Conservation (phyloP, 106 monocot genomes). For the Cymbidium sinense region DNA sequence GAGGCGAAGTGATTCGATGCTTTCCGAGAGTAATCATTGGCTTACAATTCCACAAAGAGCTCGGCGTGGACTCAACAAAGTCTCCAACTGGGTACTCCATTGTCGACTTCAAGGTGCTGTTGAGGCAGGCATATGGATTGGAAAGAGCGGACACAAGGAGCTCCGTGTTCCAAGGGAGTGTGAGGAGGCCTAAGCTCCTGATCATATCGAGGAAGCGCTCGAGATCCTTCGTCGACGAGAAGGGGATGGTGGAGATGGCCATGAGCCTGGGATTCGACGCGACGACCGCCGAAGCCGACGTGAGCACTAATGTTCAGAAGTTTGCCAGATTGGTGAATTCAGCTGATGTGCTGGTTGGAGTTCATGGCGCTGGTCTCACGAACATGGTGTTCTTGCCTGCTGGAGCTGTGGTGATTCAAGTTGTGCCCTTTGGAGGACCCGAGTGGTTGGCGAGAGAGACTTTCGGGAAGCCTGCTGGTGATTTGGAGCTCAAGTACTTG, state of each 20-base stretch:
- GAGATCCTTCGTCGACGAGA: slow-evolving; percentile 37
- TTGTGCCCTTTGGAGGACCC: slow-evolving; percentile 51
- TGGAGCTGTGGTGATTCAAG: slow-evolving; percentile 56
- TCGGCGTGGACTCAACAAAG: slow-evolving; percentile 33
- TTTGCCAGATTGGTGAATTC: slow-evolving; percentile 67
- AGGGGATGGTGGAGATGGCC: slow-evolving; percentile 49
- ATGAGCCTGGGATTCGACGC: slow-evolving; percentile 58
- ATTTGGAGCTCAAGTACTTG: slow-evolving; percentile 49
- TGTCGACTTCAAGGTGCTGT: slow-evolving; percentile 37
- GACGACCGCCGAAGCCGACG: slow-evolving; percentile 26
- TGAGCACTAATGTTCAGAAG: slow-evolving; percentile 27
- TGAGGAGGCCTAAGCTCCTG: slow-evolving; percentile 34
- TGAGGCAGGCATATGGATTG: slow-evolving; percentile 37
- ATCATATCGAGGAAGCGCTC: slow-evolving; percentile 53
- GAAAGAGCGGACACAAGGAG: slow-evolving; percentile 14
- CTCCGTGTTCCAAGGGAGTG: background rate
- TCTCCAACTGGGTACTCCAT: slow-evolving; percentile 21
- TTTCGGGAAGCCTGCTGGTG: slow-evolving; percentile 35
- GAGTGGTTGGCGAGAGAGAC: slow-evolving; percentile 38
- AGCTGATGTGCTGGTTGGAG: slow-evolving; percentile 73
- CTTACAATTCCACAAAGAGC: slow-evolving; percentile 48
- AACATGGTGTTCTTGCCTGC: slow-evolving; percentile 73
- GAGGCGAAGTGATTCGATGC: slow-evolving; percentile 24
- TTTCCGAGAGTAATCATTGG: slow-evolving; percentile 39
- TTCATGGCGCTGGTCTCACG: slow-evolving; percentile 68